These are phyloP conservation scores for Elsinoe arachidis DNA, from an alignment of 2,329 filamentous ascomycete genomes.

Conservation along the genomic window DNA sequence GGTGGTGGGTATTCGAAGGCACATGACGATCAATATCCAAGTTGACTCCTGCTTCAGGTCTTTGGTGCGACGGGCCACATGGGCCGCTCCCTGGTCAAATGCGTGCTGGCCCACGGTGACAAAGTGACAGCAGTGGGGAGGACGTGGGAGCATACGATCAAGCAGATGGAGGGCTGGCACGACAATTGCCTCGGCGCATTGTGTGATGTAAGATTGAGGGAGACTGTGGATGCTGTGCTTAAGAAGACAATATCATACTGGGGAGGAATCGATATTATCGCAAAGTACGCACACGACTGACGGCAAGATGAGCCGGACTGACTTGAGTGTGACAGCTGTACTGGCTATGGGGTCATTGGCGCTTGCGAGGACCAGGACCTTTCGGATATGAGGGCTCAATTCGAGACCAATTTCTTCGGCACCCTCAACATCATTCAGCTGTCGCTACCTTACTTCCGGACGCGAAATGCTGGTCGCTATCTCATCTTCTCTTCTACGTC, in stretches of 20 bases:
- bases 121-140: constrained; percentile 79
- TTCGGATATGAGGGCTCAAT: constrained; percentile 87
- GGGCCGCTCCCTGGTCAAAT: constrained; percentile 80
- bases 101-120: constrained; percentile 70
- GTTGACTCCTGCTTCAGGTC: constrained; percentile 45
- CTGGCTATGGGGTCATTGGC: constrained; percentile 89
- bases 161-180: constrained; percentile 64
- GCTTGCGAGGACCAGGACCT: constrained; percentile 96
- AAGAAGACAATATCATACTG: constrained; percentile 64
- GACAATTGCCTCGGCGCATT: constrained; percentile 67
- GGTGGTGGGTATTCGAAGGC: constrained; percentile 54
- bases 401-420: constrained; percentile 96
- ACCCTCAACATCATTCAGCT: constrained; percentile 87
- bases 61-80: constrained; percentile 98
- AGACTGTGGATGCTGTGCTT: constrained; percentile 66
- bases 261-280: constrained; percentile 72
- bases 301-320: neutral
- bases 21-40: constrained; percentile 3
- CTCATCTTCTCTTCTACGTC: constrained; percentile 91
- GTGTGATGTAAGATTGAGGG: constrained; percentile 78
- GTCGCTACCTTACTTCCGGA: constrained; percentile 76
- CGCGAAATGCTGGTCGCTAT: constrained; percentile 56
- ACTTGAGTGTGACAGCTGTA: constrained; percentile 47
- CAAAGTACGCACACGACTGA: constrained; percentile 46
- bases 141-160: constrained; percentile 63